A percentile compares a stretch with the other conserved stretches of the same genome.
These are phyloP conservation scores for Solanum corneliomulleri DNA, from an alignment of 257 asterid genomes.

Conservation along the genomic window DNA sequence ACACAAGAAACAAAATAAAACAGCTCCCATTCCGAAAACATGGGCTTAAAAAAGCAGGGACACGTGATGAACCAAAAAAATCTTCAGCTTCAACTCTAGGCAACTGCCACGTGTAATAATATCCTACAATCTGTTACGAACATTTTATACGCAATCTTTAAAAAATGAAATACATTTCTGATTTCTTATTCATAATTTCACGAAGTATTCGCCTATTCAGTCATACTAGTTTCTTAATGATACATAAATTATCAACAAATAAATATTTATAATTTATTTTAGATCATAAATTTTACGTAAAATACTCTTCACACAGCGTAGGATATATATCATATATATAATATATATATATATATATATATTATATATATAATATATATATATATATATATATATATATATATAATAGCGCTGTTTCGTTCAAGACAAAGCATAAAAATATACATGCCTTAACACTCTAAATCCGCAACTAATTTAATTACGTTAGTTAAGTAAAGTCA, in stretches of 20 bases:
- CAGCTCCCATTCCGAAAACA: neutral
- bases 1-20: too few relatives aligned
- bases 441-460: neutral
- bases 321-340: neutral
- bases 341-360: too few relatives aligned
- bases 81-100: neutral
- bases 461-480: neutral
- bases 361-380: neutral
- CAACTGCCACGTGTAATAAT: neutral
- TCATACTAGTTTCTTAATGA: too few relatives aligned
- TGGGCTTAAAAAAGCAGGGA: neutral
- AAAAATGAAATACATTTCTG: neutral
- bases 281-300: neutral
- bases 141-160: neutral
- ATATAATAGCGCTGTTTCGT: neutral
- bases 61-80: neutral
- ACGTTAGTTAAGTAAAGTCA: neutral
- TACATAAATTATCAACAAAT: too few relatives aligned
- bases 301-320: neutral
- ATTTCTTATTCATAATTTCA: too few relatives aligned
- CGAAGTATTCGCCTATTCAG: too few relatives aligned
- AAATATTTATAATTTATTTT: neutral
- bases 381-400: neutral
- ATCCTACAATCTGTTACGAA: neutral
- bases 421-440: neutral